Evolutionary conservation across 768 basidiomycete species (phyloP).

Genomic region (Rhizopogon sp.): DNA sequence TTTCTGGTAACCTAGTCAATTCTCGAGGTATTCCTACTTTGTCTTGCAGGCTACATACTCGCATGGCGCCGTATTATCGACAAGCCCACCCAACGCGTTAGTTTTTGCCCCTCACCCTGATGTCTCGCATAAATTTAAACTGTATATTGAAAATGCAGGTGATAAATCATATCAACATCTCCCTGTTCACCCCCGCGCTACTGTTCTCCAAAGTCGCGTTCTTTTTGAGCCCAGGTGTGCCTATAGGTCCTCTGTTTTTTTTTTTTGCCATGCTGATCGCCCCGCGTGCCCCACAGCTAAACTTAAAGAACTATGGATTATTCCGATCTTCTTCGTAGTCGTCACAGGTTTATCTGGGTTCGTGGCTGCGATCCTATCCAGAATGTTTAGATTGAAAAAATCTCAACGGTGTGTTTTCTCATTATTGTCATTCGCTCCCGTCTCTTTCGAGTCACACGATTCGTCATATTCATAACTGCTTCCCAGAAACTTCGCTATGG

Average conservation of each 20-base stretch:
- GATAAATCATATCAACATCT: conserved; percentile 80
- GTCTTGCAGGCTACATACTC: conserved; percentile 78
- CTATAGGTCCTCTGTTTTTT: background rate
- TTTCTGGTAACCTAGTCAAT: conserved; percentile 56
- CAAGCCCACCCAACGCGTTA: conserved; percentile 82
- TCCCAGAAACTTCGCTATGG: conserved; percentile 69
- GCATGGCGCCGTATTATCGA: conserved; percentile 79
- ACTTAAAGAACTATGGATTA: conserved; percentile 77
- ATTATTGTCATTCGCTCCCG: background rate
- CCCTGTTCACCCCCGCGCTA: conserved; percentile 83
- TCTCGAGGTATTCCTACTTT: conserved; percentile 82
- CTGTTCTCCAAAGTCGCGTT: conserved; percentile 96
- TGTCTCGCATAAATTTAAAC: background rate
- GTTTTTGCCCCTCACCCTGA: conserved; percentile 9
- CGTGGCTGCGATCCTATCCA: conserved; percentile 60
- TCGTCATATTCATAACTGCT: background rate
- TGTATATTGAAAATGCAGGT: conserved; percentile 28
- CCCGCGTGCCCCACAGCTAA: conserved; percentile 43
- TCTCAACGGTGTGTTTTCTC: conserved; percentile 63
- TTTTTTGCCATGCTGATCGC: background rate
- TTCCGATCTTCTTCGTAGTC: conserved; percentile 80
- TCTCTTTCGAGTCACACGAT: background rate
- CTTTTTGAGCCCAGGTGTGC: conserved; percentile 71
- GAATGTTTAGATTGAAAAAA: conserved; percentile 57
- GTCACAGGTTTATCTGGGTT: conserved; percentile 69